phyloP scores from a whole-genome alignment of 768 basidiomycete genomes.

The Rhizopogon rudus region DNA sequence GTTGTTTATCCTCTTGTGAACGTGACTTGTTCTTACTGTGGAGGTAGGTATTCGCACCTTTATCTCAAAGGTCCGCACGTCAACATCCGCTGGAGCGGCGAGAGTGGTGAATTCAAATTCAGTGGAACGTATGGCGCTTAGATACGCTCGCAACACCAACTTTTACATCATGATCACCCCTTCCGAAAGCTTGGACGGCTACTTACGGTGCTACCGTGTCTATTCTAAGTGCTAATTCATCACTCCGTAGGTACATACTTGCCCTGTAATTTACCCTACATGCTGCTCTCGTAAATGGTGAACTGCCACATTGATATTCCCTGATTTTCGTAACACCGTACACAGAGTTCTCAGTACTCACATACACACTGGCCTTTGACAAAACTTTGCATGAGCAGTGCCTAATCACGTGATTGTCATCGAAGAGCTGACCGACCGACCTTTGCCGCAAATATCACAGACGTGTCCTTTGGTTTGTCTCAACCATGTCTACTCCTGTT shows the following conservation, averaged over 20 bases:
- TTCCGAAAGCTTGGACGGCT: not conserved
- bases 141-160: too few species aligned
- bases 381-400: not conserved
- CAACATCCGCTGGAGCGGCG: slow-evolving; percentile 41
- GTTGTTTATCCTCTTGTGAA: not conserved
- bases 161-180: too few species aligned
- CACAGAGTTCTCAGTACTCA: too few species aligned
- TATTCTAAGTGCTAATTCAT: not conserved
- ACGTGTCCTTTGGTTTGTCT: not conserved
- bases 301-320: too few species aligned
- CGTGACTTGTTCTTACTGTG: not conserved
- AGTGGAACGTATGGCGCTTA: slow-evolving; percentile 42
- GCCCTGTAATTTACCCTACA: not conserved
- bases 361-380: too few species aligned
- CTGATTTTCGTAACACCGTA: too few species aligned
- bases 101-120: slow-evolving; percentile 52
- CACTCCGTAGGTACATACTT: not conserved
- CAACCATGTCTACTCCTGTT: slow-evolving; percentile 20
- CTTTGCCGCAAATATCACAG: not conserved
- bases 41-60: slow-evolving; percentile 33
- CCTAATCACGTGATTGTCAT: not conserved
- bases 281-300: not conserved
- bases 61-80: slow-evolving; percentile 36
- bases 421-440: not conserved
- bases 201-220: not conserved